Percentiles rank a stretch among this genome's conserved stretches.
Evolutionary conservation across 148 eudicot genomes (phyloP).

Genomic region (Rhododendron simsii): DNA sequence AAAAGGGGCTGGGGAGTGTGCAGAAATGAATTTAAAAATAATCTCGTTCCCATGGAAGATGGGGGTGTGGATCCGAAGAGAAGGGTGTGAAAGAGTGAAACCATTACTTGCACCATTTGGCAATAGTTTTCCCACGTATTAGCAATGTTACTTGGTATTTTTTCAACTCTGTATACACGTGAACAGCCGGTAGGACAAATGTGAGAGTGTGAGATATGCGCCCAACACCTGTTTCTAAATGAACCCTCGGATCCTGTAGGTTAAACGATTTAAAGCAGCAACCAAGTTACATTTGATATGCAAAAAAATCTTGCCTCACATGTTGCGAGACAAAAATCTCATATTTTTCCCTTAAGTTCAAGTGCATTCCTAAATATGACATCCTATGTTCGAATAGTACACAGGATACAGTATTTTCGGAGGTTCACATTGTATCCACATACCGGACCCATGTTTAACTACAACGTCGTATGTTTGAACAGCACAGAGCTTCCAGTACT

Average conservation of each 20-base stretch:
- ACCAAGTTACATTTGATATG: background rate
- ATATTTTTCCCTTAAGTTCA: background rate
- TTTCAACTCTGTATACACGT: background rate
- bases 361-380: background rate
- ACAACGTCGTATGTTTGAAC: background rate
- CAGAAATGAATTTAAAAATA: background rate
- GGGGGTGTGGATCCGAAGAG: background rate
- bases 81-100: background rate
- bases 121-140: background rate
- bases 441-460: background rate
- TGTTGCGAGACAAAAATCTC: background rate
- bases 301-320: background rate
- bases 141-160: background rate
- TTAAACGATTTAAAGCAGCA: background rate
- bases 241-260: background rate
- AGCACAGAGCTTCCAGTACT: background rate
- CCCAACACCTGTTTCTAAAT: background rate
- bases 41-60: background rate
- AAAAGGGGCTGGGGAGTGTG: background rate
- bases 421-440: background rate
- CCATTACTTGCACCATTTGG: background rate
- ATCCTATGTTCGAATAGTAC: background rate
- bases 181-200: background rate
- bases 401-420: background rate
- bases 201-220: background rate